Evolutionary conservation across 148 eudicot genomes (phyloP).

Genomic region (Rhododendron williamsianum): DNA sequence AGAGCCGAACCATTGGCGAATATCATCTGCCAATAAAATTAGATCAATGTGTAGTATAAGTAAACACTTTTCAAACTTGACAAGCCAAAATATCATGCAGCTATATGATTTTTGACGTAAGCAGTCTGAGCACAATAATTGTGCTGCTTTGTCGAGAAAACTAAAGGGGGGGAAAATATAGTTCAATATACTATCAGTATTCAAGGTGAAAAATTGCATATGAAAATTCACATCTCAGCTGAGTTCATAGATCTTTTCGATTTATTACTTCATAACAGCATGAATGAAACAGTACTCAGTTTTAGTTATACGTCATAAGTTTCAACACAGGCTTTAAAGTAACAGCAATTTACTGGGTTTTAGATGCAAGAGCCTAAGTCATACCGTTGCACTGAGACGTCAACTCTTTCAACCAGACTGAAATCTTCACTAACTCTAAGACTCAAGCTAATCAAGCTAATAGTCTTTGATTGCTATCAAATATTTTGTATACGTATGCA

Average conservation of each 20-base stretch:
- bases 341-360: background rate
- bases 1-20: background rate
- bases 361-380: background rate
- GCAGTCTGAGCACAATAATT: background rate
- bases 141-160: background rate
- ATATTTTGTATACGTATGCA: background rate
- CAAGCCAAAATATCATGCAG: background rate
- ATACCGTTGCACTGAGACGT: background rate
- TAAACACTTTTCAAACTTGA: background rate
- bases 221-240: background rate
- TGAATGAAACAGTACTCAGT: background rate
- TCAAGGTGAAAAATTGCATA: background rate
- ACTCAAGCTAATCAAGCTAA: background rate
- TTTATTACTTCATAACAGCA: too few species aligned
- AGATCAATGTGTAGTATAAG: background rate
- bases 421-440: background rate
- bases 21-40: background rate
- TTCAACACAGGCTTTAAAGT: background rate
- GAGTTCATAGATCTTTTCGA: background rate
- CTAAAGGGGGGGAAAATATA: background rate
- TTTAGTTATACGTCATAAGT: background rate
- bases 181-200: background rate
- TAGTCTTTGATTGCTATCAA: background rate
- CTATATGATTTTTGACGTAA: background rate
- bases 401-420: background rate